A percentile compares a stretch with the other conserved stretches of the same genome.
Evolutionary conservation across 2,329 filamentous ascomycete genomes (phyloP).

Genomic region (Fusarium dimerum): DNA sequence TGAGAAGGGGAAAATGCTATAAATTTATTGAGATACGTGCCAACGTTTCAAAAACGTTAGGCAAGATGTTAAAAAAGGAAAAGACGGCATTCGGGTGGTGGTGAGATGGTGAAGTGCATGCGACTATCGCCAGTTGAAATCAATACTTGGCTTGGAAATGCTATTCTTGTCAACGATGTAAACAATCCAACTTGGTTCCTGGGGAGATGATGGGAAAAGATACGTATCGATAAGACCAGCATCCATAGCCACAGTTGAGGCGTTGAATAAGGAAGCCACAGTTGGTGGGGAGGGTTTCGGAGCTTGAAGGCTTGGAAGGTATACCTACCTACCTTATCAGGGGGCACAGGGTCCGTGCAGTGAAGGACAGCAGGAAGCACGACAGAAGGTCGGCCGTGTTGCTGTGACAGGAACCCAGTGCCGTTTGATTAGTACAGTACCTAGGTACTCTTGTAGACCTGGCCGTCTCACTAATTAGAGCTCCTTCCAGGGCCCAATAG

Average conservation of each 20-base stretch:
- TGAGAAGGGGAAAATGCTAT: not conserved
- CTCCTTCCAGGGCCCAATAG: not conserved
- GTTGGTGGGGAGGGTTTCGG: constrained; percentile 7
- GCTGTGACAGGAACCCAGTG: too few relatives aligned
- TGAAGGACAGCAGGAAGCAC: too few relatives aligned
- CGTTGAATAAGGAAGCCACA: constrained; percentile 8
- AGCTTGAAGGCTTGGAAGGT: constrained; percentile 2
- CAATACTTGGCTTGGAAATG: constrained; percentile 19
- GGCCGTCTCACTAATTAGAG: not conserved
- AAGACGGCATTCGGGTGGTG: not conserved
- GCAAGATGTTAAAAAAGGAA: constrained; percentile 13
- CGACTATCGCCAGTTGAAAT: constrained; percentile 19
- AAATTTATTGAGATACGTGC: not conserved
- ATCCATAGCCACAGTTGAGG: constrained; percentile 7
- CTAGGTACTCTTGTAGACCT: not conserved
- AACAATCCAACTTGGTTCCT: constrained; percentile 27
- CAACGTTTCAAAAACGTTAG: constrained; percentile 12
- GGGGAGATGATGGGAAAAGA: constrained; percentile 14
- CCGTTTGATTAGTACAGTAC: too few relatives aligned
- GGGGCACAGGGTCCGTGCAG: constrained; percentile 4
- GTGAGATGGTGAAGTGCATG: constrained; percentile 12
- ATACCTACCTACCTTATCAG: not conserved
- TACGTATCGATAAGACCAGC: not conserved
- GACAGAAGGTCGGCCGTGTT: too few relatives aligned
- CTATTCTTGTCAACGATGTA: constrained; percentile 22